These are phyloP conservation scores for Jaltomata sinuosa DNA, from an alignment of 257 asterid species.

Conservation along the genomic window DNA sequence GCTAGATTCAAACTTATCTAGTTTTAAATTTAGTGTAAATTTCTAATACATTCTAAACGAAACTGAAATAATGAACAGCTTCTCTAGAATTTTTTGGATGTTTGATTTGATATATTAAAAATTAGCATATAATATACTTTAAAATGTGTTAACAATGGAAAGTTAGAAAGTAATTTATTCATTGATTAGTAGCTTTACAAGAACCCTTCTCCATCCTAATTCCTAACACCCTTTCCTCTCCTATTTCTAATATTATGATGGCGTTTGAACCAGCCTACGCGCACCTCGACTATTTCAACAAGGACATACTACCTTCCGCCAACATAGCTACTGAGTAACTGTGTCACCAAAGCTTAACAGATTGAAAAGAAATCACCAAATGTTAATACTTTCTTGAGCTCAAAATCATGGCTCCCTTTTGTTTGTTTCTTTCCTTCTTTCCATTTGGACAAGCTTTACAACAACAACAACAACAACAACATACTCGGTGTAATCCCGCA, in stretches of 20 bases:
- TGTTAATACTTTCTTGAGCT: not conserved
- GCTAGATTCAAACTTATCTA: not conserved
- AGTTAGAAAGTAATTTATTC: not conserved
- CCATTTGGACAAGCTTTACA: not conserved
- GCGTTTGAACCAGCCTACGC: rapidly evolving
- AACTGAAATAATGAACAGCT: not conserved
- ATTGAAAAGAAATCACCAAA: not conserved
- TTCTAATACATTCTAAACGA: not conserved
- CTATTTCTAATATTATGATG: not conserved
- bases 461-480: no score
- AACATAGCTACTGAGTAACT: not conserved
- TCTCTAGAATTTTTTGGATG: not conserved
- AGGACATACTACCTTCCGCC: not conserved
- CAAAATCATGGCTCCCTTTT: not conserved
- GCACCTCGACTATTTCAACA: not conserved
- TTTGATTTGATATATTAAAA: not conserved
- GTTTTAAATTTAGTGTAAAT: not conserved
- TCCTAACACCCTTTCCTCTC: not conserved
- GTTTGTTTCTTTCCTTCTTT: not conserved
- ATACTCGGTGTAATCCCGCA: no score
- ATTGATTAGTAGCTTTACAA: not conserved
- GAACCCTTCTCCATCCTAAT: no score
- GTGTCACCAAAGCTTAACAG: not conserved
- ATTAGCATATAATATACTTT: not conserved
- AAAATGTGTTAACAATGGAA: not conserved